These are phyloP conservation scores for Jaltomata sinuosa DNA, from an alignment of 257 asterid genomes.

Conservation along the genomic window DNA sequence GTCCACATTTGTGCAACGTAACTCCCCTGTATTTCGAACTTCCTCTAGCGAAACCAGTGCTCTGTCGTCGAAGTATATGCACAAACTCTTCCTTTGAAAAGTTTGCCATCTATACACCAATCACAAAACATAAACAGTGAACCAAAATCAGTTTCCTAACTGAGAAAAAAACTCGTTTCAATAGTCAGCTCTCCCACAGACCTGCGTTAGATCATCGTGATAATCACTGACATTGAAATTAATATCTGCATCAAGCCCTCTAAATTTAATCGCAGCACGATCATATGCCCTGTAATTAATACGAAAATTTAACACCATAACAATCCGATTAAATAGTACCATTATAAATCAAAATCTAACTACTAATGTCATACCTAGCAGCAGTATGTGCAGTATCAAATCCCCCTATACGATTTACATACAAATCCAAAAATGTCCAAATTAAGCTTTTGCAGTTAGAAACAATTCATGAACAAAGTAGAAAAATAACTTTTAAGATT, in stretches of 20 bases:
- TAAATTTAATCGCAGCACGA: conserved; percentile 91
- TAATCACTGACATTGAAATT: conserved; percentile 73
- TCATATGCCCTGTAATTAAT: conserved; percentile 70
- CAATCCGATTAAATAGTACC: neutral
- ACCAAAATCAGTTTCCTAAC: neutral
- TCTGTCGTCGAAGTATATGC: conserved; percentile 89
- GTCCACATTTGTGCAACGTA: conserved; percentile 92
- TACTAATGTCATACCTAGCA: conserved; percentile 50
- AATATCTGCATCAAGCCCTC: conserved; percentile 92
- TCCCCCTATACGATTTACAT: conserved; percentile 50
- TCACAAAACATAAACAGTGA: neutral
- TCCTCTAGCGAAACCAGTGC: conserved; percentile 92
- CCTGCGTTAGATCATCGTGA: conserved; percentile 78
- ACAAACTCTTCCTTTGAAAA: conserved; percentile 90
- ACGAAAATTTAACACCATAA: conserved; percentile 3
- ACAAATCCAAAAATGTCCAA: neutral
- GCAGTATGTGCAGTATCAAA: conserved; percentile 98
- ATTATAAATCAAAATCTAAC: conserved; percentile 4
- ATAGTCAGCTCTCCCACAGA: conserved; percentile 3
- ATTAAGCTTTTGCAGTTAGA: neutral
- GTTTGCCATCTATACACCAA: conserved; percentile 50
- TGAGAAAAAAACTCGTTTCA: neutral
- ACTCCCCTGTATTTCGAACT: conserved; percentile 94
- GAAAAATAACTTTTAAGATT: neutral
- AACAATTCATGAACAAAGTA: neutral